Evolutionary conservation across 1,284 basidiomycete genomes (phyloP).

Genomic region (Ceratobasidium sp.): DNA sequence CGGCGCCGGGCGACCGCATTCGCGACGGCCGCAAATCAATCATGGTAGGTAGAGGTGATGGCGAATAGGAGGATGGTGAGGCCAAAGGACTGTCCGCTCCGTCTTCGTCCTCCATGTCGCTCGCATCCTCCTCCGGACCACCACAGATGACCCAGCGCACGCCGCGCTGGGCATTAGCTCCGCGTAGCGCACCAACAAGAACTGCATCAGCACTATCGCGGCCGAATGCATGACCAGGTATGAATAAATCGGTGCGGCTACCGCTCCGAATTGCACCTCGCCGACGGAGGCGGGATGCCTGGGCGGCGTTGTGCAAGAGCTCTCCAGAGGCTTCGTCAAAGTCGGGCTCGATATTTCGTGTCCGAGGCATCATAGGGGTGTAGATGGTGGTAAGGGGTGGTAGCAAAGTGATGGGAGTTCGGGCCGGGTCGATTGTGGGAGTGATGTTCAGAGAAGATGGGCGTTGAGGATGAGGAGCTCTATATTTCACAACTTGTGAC

Average conservation of each 20-base stretch:
- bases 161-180: slow-evolving; percentile 25
- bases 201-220: slow-evolving; percentile 24
- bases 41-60: slow-evolving; percentile 1
- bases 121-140: slow-evolving; percentile 20
- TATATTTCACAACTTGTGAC: slow-evolving; percentile 4
- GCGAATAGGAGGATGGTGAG: neutral
- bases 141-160: slow-evolving; percentile 35
- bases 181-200: slow-evolving; percentile 22
- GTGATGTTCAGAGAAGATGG: neutral
- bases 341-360: slow-evolving; percentile 20
- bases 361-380: slow-evolving; percentile 11
- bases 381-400: neutral
- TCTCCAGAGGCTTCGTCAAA: slow-evolving; percentile 28
- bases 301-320: slow-evolving; percentile 34
- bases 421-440: slow-evolving; percentile 13
- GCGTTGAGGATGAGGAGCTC: neutral
- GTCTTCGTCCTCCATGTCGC: slow-evolving; percentile 15
- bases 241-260: slow-evolving; percentile 24
- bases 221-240: slow-evolving; percentile 1
- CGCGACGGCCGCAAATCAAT: slow-evolving; percentile 21
- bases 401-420: neutral
- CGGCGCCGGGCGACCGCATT: slow-evolving; percentile 2
- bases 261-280: slow-evolving; percentile 36
- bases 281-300: slow-evolving; percentile 31
- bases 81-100: neutral